phyloP scores from a whole-genome alignment of 768 basidiomycete species.

The Inosperma sp. region DNA sequence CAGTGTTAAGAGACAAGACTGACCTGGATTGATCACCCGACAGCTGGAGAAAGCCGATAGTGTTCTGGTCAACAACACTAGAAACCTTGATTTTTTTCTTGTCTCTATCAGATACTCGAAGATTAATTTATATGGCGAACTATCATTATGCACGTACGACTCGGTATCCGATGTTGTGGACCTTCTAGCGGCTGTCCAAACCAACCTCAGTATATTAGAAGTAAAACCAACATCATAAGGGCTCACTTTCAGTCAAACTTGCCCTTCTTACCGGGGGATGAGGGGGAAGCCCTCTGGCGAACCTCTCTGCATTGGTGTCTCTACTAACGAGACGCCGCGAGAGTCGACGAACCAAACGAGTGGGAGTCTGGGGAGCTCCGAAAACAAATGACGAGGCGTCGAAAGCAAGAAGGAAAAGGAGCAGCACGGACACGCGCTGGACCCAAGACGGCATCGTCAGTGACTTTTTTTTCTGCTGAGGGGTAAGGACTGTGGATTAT shows the following conservation, averaged over 20 bases:
- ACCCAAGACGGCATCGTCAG: not conserved
- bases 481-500: too few species aligned
- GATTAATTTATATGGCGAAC: not conserved
- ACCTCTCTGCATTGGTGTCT: not conserved
- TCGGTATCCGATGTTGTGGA: not conserved
- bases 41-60: constrained; percentile 4
- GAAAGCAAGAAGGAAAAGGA: not conserved
- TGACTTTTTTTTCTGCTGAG: too few species aligned
- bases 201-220: too few species aligned
- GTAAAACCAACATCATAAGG: not conserved
- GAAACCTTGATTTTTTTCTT: constrained; percentile 1
- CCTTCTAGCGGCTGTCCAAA: constrained; percentile 2
- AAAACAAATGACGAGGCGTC: not conserved
- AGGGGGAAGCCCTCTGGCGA: not conserved
- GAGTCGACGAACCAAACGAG: not conserved
- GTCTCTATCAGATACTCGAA: not conserved
- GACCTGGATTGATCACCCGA: not conserved
- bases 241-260: not conserved
- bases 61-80: not conserved
- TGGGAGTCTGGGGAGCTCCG: not conserved
- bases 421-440: not conserved
- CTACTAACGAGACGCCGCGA: not conserved
- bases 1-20: not conserved
- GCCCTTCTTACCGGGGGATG: not conserved
- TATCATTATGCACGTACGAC: constrained; percentile 1